Conservation (phyloP, 2,329 filamentous ascomycete species). For the Sphaerulina musiva region DNA sequence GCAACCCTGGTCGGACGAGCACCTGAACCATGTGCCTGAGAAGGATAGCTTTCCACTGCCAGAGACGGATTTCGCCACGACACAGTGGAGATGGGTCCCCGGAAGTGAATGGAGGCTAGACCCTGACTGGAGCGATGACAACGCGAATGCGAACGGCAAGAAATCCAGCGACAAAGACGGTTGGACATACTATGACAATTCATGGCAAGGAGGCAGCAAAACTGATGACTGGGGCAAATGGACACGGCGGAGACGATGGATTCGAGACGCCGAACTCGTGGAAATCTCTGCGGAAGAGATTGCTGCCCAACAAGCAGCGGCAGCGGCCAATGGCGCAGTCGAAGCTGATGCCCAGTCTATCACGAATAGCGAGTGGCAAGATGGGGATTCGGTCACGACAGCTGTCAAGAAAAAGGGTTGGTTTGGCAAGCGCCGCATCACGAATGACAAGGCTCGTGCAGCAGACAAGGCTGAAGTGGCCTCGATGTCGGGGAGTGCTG, state of each 20-base stretch:
- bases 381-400: constrained; percentile 17
- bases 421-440: constrained; percentile 22
- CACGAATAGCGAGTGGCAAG: constrained; percentile 12
- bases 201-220: constrained; percentile 86
- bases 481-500: constrained; percentile 21
- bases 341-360: constrained; percentile 9
- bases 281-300: constrained; percentile 48
- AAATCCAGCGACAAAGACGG: constrained; percentile 56
- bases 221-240: constrained; percentile 93
- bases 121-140: constrained; percentile 52
- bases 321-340: not conserved
- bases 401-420: constrained; percentile 26
- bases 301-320: constrained; percentile 8
- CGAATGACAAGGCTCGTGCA: constrained; percentile 14
- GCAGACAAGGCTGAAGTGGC: constrained; percentile 23
- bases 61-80: constrained; percentile 57
- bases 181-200: constrained; percentile 98
- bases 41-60: constrained; percentile 67
- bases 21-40: constrained; percentile 70
- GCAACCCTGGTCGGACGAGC: constrained; percentile 90
- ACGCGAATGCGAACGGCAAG: constrained; percentile 21
- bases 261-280: constrained; percentile 88
- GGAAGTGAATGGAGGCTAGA: constrained; percentile 82
- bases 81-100: constrained; percentile 75
- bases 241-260: constrained; percentile 91